Conservation (phyloP, 129 eudicot genomes). For the Flaveria brownii region DNA sequence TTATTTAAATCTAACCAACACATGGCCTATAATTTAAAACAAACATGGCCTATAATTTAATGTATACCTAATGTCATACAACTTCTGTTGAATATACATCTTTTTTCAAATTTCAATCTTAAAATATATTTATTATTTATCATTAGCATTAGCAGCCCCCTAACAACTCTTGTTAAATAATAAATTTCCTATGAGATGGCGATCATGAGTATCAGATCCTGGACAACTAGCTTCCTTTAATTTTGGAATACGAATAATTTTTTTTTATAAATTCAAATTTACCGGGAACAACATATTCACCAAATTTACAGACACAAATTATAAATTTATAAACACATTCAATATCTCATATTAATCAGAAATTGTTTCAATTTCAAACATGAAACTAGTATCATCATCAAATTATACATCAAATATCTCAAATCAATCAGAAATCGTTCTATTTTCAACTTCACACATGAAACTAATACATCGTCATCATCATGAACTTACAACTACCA, state of each 20-base stretch:
- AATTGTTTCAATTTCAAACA: neutral
- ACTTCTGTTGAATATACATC: neutral
- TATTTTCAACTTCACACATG: neutral
- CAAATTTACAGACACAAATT: neutral
- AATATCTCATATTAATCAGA: constrained; percentile 1
- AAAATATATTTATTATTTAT: too few relatives aligned
- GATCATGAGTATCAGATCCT: neutral
- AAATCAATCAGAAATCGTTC: constrained; percentile 1
- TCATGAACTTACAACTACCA: neutral
- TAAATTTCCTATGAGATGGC: neutral
- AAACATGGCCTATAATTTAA: neutral
- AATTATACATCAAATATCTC: constrained; percentile 3
- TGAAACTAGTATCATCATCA: neutral
- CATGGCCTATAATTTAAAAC: neutral
- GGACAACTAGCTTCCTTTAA: neutral
- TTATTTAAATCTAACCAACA: neutral
- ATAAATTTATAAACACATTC: constrained; percentile 2
- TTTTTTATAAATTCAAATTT: constrained; percentile 2
- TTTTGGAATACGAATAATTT: neutral
- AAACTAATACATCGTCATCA: too few relatives aligned
- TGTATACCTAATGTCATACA: neutral
- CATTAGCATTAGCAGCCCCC: too few relatives aligned
- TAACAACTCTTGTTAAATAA: neutral
- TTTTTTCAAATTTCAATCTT: too few relatives aligned
- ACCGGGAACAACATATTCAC: constrained; percentile 16